Evolutionary conservation across 2,329 filamentous ascomycete species (phyloP), one percentile per base, ranked within the genome.

Genomic region (Paraphoma chrysanthemicola): DNA sequence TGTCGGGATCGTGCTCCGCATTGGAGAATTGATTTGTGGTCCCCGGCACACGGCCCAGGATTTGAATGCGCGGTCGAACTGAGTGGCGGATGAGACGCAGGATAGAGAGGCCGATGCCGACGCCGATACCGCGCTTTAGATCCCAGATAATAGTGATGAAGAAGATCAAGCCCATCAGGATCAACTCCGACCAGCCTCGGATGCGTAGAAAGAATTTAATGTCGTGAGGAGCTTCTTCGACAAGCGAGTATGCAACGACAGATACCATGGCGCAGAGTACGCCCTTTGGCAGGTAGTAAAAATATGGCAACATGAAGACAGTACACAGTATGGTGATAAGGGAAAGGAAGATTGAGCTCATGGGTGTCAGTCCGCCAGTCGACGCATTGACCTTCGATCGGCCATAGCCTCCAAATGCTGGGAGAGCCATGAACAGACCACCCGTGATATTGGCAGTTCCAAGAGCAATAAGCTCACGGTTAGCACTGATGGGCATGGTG

Each of bases 281-380:
- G 4, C 92, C 92, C 90, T 97, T 97, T 89, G 95, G 95, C 45
- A 99, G 85, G 74, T 93, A 98, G 80, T 96, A 96, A 68, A 99
- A 94, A 74, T 93, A 96, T 0, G 94, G 93, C 29, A 98, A 80
- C 44, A 98, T 80, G 70, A 92, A 95, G 41, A 92, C 72, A 45
- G 96, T 89, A 70, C 89, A 92, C 46, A 96, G 78, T 18, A 97
- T 80, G 0, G 94, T 92, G 67, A 98, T 90, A 42, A 93, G 63
- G 59, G 90, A 93, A 53, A 99, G 79, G 48, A 98, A 87, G 38
- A 99, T 86, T 61, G 91, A 96, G 78, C 91, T 95, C 90, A 98
- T 96, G 0, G 94, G 94, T 1, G 91, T 97, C 75, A 89, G 91
- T 30, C 92, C 94, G 36, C 95, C 95, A 1, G 95, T 98, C 48